These are phyloP conservation scores for Voacanga thouarsii DNA, from an alignment of 257 asterid genomes.

Conservation along the genomic window DNA sequence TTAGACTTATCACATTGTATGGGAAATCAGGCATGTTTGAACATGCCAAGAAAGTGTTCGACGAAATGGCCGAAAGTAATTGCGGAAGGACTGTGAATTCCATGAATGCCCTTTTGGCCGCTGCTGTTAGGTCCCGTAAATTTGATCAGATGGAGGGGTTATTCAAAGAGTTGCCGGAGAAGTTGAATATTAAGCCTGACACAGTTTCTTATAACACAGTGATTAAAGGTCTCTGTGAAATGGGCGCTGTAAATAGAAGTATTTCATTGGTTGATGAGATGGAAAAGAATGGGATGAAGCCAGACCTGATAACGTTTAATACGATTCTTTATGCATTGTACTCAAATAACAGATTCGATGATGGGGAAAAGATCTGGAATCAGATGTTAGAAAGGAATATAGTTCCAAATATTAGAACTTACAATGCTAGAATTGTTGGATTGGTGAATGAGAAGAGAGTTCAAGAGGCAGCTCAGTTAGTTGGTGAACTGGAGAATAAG, in stretches of 20 bases:
- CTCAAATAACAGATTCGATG: conserved; percentile 28
- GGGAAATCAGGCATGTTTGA: conserved; percentile 41
- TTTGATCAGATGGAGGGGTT: conserved; percentile 25
- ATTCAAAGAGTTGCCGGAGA: conserved; percentile 32
- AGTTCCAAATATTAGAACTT: conserved; percentile 32
- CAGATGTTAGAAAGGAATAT: conserved; percentile 27
- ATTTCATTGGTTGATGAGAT: conserved; percentile 26
- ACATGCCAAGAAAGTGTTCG: conserved; percentile 41
- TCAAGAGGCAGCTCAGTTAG: conserved; percentile 28
- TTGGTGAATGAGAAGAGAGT: conserved; percentile 26
- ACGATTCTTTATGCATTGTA: conserved; percentile 33
- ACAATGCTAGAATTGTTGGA: conserved; percentile 37
- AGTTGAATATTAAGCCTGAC: conserved; percentile 33
- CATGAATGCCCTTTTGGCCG: conserved; percentile 46
- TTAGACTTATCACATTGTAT: conserved; percentile 32
- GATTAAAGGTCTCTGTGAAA: conserved; percentile 39
- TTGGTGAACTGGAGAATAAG: conserved; percentile 28
- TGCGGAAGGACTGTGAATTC: conserved; percentile 35
- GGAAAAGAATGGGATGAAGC: conserved; percentile 29
- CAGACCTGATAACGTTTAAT: conserved; percentile 39
- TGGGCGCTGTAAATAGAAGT: conserved; percentile 19
- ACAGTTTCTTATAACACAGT: conserved; percentile 34
- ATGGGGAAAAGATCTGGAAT: conserved; percentile 42
- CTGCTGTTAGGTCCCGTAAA: conserved; percentile 34
- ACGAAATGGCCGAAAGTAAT: conserved; percentile 41